Base-by-base conservation (phyloP, 208 protist species). In the Wallacemonas rigidus region DNA sequence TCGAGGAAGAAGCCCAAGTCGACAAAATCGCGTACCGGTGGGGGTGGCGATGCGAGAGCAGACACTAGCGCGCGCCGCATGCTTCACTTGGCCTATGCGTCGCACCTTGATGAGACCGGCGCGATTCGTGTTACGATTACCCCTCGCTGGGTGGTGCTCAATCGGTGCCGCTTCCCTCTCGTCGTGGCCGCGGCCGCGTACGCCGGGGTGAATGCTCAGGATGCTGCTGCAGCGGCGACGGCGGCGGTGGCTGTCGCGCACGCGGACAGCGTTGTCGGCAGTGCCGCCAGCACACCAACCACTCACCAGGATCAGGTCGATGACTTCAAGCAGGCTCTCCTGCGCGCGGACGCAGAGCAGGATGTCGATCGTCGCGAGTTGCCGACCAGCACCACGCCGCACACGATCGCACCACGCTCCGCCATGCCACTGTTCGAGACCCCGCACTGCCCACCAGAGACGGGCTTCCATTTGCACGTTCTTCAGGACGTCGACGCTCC, bases 101-200 rank as follows among this genome's bases (percentile, higher is more conserved):
- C 83, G 0, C 65, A 84, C 48, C 64, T 94, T 14, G 83, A 89
- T 54, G 77, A 81, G 63, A 81, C 65, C 65, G 90, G 92, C 3
- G 73, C 83, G 1, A 53, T 85, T 15, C 80, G 90, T 35, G 88
- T 97, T 38, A 83, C 74, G n/a, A 87, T 97, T 64, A 85, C 86
- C 6, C 90, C 90, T 35, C 92, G 90, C 4, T 97, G 92, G 90
- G 73, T 94, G 17, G 35, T 97, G n/a, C 84, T 91, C 15, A 97
- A 97, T 77, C 87, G 88, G 69, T 92, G 75, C 35, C 74, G 71
- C 17, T 63, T 78, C 6, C 75, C 81, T 8, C 73, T 96, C 15
- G 92, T 89, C 72, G 80, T 90, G 7, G 86, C 82, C 2, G 80
- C 84, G 51, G 74, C 84, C 2, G 61, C 72, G 35, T 74, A 83